Evolutionary conservation across 495 filamentous ascomycete species (phyloP).

Genomic region (Aspergillus incahuasiensis): DNA sequence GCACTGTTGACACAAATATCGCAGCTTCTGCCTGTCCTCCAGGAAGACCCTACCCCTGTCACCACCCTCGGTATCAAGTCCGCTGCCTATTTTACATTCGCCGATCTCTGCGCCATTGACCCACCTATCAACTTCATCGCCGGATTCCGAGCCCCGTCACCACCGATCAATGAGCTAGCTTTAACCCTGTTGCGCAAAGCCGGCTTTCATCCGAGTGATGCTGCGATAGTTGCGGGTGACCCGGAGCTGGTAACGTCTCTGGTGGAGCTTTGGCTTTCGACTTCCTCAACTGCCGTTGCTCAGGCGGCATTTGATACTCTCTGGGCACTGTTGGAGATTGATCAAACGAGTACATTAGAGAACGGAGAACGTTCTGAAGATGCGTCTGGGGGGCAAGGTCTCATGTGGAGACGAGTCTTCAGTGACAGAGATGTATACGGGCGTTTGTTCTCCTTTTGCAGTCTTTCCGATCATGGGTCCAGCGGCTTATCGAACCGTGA

Average conservation of each 20-base stretch:
- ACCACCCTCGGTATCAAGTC: slow-evolving; percentile 41
- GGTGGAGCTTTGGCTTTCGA: slow-evolving; percentile 67
- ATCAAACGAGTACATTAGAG: slow-evolving; percentile 43
- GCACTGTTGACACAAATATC: slow-evolving; percentile 44
- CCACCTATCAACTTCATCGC: slow-evolving; percentile 46
- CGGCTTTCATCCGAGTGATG: slow-evolving; percentile 52
- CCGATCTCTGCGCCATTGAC: slow-evolving; percentile 39
- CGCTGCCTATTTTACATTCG: slow-evolving; percentile 37
- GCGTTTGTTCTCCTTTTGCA: slow-evolving; percentile 59
- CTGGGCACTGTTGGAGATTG: slow-evolving; percentile 65
- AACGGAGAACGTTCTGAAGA: slow-evolving; percentile 41
- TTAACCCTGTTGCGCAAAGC: slow-evolving; percentile 72
- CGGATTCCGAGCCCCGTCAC: slow-evolving; percentile 54
- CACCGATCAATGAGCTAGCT: slow-evolving; percentile 65
- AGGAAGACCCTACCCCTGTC: slow-evolving; percentile 48
- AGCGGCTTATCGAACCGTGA: slow-evolving; percentile 52
- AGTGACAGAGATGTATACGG: slow-evolving; percentile 61
- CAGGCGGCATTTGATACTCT: slow-evolving; percentile 62
- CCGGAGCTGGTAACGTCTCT: slow-evolving; percentile 56
- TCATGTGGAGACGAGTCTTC: slow-evolving; percentile 71
- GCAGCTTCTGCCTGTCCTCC: slow-evolving; percentile 41
- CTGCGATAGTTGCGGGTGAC: slow-evolving; percentile 63
- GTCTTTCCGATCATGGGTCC: slow-evolving; percentile 37
- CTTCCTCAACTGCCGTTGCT: slow-evolving; percentile 66
- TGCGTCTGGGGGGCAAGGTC: slow-evolving; percentile 53